These are phyloP conservation scores for Sporothrix curviconia DNA, from an alignment of 2,329 filamentous ascomycete species.

Conservation along the genomic window DNA sequence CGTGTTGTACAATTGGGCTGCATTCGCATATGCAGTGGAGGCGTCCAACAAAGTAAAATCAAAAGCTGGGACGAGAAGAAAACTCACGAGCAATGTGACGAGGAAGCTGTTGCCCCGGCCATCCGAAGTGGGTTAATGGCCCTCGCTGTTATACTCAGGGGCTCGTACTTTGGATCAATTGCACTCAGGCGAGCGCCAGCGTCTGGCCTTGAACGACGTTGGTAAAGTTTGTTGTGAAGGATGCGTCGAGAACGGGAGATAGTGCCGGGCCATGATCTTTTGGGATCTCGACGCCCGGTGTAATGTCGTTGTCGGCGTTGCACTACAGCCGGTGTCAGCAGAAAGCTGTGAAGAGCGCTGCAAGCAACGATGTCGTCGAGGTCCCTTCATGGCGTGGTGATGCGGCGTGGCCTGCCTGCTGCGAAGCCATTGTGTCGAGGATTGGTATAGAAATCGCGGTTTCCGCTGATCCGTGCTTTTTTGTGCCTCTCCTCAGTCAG, in stretches of 20 bases:
- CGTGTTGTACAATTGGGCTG: slow-evolving; percentile 16
- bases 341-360: not conserved
- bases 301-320: not conserved
- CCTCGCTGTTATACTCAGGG: slow-evolving; percentile 22
- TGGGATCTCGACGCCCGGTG: not conserved
- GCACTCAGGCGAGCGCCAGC: slow-evolving; percentile 20
- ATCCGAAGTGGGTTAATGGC: slow-evolving; percentile 21
- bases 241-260: slow-evolving; percentile 9
- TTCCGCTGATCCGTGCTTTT: too few relatives aligned
- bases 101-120: slow-evolving; percentile 16
- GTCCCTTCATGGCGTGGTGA: too few relatives aligned
- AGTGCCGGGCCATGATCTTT: not conserved
- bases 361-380: too few relatives aligned
- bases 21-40: too few relatives aligned
- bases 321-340: not conserved
- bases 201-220: slow-evolving; percentile 18
- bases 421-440: too few relatives aligned
- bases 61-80: too few relatives aligned
- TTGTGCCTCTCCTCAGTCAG: too few relatives aligned
- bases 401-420: too few relatives aligned
- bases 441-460: too few relatives aligned
- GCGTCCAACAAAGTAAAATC: too few relatives aligned
- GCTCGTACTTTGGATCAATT: slow-evolving; percentile 19
- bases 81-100: slow-evolving; percentile 24
- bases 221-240: slow-evolving; percentile 24